phyloP scores from a whole-genome alignment of 2,329 filamentous ascomycete species.

The Fusarium coffeatum region DNA sequence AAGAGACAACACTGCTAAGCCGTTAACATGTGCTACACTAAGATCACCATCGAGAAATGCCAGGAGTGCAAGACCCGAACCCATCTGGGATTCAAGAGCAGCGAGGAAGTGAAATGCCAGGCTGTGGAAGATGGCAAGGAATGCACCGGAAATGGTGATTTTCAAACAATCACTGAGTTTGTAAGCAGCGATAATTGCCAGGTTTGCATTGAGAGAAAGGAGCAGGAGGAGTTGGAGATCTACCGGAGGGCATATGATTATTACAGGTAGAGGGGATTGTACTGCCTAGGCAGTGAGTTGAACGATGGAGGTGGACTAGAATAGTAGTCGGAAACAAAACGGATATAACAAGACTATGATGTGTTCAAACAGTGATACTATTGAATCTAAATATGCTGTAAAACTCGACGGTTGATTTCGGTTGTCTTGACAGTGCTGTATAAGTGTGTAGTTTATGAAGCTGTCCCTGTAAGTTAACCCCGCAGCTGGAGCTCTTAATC shows the following conservation, averaged over 20 bases:
- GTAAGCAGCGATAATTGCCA: background rate
- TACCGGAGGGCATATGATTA: no score
- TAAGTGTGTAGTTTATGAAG: background rate
- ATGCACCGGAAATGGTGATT: background rate
- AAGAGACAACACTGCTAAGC: background rate
- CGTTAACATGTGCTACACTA: background rate
- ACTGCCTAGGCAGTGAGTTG: no score
- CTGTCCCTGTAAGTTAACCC: conserved; percentile 2
- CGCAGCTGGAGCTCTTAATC: conserved; percentile 6
- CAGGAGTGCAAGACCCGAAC: no score
- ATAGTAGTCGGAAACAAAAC: background rate
- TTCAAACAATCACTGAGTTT: no score
- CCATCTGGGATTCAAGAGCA: no score
- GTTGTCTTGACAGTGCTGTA: background rate
- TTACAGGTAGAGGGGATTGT: background rate
- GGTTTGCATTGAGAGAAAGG: background rate
- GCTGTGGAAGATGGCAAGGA: background rate
- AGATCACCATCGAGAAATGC: background rate
- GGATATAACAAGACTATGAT: background rate
- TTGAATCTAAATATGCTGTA: no score
- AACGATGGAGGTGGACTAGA: no score
- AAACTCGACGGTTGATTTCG: background rate
- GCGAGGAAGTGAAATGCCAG: no score
- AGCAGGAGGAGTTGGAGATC: no score
- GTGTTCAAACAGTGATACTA: background rate